These are phyloP conservation scores for Phytophthora citricola DNA, from an alignment of 352 stramenopile genomes.

Conservation along the genomic window DNA sequence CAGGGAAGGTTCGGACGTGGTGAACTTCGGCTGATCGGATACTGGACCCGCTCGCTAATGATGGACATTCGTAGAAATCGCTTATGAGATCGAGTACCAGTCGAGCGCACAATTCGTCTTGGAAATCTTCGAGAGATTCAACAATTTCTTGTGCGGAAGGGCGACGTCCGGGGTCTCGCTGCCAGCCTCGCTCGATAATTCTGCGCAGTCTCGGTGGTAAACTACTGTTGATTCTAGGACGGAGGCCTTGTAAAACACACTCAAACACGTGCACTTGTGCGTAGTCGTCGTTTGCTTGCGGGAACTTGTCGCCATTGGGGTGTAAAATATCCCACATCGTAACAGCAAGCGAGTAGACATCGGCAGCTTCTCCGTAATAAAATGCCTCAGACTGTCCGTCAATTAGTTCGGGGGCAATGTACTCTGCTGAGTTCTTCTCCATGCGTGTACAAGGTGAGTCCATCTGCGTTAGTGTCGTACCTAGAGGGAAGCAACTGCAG, in stretches of 20 bases:
- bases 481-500: slow-evolving; percentile 7
- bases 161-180: slow-evolving; percentile 31
- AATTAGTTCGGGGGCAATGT: slow-evolving; percentile 68
- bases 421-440: slow-evolving; percentile 48
- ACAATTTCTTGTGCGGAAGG: slow-evolving; percentile 44
- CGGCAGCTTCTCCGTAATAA: slow-evolving; percentile 49
- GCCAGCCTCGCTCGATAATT: slow-evolving; percentile 44
- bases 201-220: slow-evolving; percentile 19
- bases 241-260: slow-evolving; percentile 41
- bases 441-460: slow-evolving; percentile 14
- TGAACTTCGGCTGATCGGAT: slow-evolving; percentile 2
- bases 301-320: slow-evolving; percentile 45
- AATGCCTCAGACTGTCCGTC: slow-evolving; percentile 34
- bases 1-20: slow-evolving; percentile 13
- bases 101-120: slow-evolving; percentile 40
- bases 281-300: slow-evolving; percentile 36
- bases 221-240: slow-evolving; percentile 37
- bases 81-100: slow-evolving; percentile 33
- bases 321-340: slow-evolving; percentile 76
- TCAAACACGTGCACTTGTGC: slow-evolving; percentile 52
- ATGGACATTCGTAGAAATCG: slow-evolving; percentile 10
- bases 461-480: slow-evolving; percentile 8
- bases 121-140: slow-evolving; percentile 31
- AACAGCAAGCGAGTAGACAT: slow-evolving; percentile 66
- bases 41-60: slow-evolving; percentile 3